A percentile compares a stretch with the other conserved stretches of the same genome.
phyloP scores from a whole-genome alignment of 1,139 yeast genomes.

The Wickerhamiella pararugosa region DNA sequence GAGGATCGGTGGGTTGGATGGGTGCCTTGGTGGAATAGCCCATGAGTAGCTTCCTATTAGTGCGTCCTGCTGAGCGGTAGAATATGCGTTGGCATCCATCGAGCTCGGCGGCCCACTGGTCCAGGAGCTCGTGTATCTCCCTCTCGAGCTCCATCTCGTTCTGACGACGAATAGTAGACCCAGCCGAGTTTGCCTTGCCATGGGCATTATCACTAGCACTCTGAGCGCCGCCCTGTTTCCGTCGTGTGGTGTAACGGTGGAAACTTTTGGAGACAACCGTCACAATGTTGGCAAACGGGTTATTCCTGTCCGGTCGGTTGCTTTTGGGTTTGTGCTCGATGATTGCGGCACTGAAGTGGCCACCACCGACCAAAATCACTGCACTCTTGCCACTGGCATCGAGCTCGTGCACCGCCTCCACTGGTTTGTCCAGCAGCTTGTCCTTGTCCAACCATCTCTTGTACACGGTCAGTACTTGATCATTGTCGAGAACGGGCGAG shows the following conservation, averaged over 20 bases:
- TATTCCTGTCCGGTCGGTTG: conserved; percentile 31
- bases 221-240: conserved; percentile 97
- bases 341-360: conserved; percentile 94
- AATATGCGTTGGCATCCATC: conserved; percentile 39
- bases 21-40: conserved; percentile 47
- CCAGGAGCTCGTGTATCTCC: conserved; percentile 58
- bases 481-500: conserved; percentile 22
- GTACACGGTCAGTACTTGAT: conserved; percentile 50
- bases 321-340: conserved; percentile 52
- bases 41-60: conserved; percentile 48
- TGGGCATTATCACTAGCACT: conserved; percentile 81
- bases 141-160: conserved; percentile 71
- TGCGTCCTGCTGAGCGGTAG: conserved; percentile 67
- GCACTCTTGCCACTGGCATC: conserved; percentile 38
- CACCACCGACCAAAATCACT: conserved; percentile 89
- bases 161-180: conserved; percentile 75
- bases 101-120: conserved; percentile 36
- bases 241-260: conserved; percentile 88
- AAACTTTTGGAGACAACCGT: conserved; percentile 69
- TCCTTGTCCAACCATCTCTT: conserved; percentile 42
- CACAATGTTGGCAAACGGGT: conserved; percentile 31
- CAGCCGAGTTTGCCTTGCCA: conserved; percentile 95
- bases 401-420: conserved; percentile 29
- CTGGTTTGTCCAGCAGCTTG: conserved; percentile 30
- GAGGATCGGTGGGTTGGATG: conserved; percentile 22